Evolutionary conservation across 139 green algal genomes (phyloP).

Genomic region (Edaphochlamys debaryana): DNA sequence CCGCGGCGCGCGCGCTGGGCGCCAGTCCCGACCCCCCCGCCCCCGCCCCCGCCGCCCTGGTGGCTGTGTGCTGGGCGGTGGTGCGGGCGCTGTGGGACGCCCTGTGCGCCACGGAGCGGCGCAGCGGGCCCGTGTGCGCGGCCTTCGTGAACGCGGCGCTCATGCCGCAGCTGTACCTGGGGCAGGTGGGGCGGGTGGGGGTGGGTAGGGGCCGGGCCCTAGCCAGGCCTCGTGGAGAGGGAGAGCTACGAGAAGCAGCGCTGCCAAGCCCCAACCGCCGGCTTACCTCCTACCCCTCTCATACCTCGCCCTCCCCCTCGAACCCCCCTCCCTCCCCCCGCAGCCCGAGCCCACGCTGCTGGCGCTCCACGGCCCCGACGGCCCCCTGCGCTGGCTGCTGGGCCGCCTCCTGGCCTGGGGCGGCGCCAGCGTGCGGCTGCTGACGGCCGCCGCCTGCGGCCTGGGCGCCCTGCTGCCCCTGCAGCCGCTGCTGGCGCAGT

Average conservation of each 20-base stretch:
- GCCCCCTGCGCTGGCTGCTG: conserved; percentile 55
- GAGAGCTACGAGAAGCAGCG: background rate
- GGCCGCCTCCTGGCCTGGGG: conserved; percentile 52
- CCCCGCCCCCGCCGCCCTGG: background rate
- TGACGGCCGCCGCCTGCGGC: conserved; percentile 53
- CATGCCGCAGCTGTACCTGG: conserved; percentile 55
- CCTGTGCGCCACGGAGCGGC: conserved; percentile 34
- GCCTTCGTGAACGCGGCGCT: conserved; percentile 54
- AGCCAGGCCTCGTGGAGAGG: background rate
- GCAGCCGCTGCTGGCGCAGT: conserved; percentile 40
- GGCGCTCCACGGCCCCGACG: conserved; percentile 46
- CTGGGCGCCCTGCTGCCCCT: conserved; percentile 50
- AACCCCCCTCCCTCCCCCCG: background rate
- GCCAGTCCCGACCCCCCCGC: no score
- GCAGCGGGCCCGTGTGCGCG: conserved; percentile 35
- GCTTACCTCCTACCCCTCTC: background rate
- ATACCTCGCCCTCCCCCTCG: background rate
- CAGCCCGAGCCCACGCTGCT: background rate
- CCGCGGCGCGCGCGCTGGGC: background rate
- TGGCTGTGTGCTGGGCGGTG: conserved; percentile 19
- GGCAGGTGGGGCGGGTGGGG: background rate
- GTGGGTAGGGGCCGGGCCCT: background rate
- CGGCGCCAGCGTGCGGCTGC: conserved; percentile 29
- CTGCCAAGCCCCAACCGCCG: background rate
- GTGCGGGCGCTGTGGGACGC: conserved; percentile 44